Percentiles rank a stretch among this genome's conserved stretches.
These are phyloP conservation scores for Endothia cerciana DNA, from an alignment of 2,329 filamentous ascomycete genomes.

Conservation along the genomic window DNA sequence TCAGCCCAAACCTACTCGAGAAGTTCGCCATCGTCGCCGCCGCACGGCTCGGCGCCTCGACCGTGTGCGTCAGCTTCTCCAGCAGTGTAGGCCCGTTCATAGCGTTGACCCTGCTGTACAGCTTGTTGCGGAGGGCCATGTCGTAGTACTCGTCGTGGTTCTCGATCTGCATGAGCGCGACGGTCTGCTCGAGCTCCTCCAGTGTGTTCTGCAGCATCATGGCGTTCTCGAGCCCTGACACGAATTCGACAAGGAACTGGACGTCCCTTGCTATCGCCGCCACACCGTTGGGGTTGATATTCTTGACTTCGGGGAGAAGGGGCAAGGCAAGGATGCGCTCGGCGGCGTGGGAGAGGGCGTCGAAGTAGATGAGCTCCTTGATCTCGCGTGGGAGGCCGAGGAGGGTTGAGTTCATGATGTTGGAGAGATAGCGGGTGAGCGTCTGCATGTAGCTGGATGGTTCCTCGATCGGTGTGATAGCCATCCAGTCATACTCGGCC, in stretches of 20 bases:
- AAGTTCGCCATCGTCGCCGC: conserved; percentile 71
- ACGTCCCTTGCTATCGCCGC: conserved; percentile 82
- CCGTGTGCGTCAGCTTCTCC: conserved; percentile 78
- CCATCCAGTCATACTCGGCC: conserved; percentile 89
- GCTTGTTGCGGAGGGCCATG: conserved; percentile 84
- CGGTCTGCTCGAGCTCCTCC: conserved; percentile 91
- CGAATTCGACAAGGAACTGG: conserved; percentile 81
- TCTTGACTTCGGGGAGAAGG: conserved; percentile 76
- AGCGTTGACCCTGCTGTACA: conserved; percentile 91
- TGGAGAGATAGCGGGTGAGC: conserved; percentile 86
- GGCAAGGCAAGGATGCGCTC: conserved; percentile 82
- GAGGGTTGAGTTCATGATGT: conserved; percentile 95
- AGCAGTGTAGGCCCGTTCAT: conserved; percentile 84
- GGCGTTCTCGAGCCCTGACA: conserved; percentile 80
- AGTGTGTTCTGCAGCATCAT: conserved; percentile 87
- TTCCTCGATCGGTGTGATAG: conserved; percentile 64
- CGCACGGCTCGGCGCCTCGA: conserved; percentile 61
- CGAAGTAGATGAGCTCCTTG: conserved; percentile 97
- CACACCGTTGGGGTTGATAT: conserved; percentile 87
- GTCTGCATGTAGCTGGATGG: conserved; percentile 96
- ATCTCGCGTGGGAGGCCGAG: conserved; percentile 93
- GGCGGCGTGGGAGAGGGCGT: conserved; percentile 88
- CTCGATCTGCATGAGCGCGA: conserved; percentile 82
- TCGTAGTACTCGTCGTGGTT: conserved; percentile 98
- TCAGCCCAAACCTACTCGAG: conserved; percentile 75